Conservation (phyloP, 768 basidiomycete genomes). For the Sarcodon sp. region DNA sequence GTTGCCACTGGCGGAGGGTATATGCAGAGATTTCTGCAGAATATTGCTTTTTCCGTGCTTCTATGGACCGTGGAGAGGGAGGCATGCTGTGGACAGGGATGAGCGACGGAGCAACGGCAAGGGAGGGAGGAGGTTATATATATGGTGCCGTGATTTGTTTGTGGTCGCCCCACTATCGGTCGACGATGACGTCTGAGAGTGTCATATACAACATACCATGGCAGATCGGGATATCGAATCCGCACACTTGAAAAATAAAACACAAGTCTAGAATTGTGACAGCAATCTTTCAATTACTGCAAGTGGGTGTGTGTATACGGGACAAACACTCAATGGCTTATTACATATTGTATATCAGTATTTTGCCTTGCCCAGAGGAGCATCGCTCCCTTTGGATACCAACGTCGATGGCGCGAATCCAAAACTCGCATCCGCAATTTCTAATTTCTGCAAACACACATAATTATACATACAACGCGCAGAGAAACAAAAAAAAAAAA, state of each 20-base stretch:
- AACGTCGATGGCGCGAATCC: conserved; percentile 82
- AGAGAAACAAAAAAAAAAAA: neutral
- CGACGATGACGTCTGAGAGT: too few species aligned
- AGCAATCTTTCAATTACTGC: too few species aligned
- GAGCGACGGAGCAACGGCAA: neutral
- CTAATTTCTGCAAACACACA: conserved; percentile 27
- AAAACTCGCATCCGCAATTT: conserved; percentile 62
- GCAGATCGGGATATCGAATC: too few species aligned
- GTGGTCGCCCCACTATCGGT: too few species aligned
- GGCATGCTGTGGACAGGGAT: neutral
- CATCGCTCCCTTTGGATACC: conserved; percentile 57
- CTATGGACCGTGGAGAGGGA: conserved; percentile 9
- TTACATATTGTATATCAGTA: neutral
- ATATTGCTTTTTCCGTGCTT: conserved; percentile 20
- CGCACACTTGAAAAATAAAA: too few species aligned
- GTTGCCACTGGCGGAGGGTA: conserved; percentile 25
- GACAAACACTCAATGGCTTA: too few species aligned
- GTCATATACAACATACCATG: too few species aligned
- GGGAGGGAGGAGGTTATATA: conserved; percentile 1
- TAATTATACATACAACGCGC: neutral
- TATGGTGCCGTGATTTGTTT: too few species aligned
- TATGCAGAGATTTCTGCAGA: conserved; percentile 23
- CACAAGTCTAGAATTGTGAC: too few species aligned
- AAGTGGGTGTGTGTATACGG: too few species aligned
- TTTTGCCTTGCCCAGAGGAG: conserved; percentile 52